Evolutionary conservation across 2,329 filamentous ascomycete genomes (phyloP), one percentile per base, ranked within the genome.

Genomic region (Amesomyces nigricolor): DNA sequence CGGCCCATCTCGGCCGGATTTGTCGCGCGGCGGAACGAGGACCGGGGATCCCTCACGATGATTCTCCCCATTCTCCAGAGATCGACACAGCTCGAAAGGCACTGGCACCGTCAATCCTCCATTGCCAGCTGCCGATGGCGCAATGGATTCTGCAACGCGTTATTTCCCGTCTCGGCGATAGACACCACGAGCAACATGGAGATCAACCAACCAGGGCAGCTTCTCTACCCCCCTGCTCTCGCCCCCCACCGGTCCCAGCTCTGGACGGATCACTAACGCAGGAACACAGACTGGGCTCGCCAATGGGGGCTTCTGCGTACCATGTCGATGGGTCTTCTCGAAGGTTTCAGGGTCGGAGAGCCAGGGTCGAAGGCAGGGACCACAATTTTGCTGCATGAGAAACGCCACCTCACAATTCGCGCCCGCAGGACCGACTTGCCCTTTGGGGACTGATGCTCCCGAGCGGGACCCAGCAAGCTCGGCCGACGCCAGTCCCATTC

Each of bases 301-400:
- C 61, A 63, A 63, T 63, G 53, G 61, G 61, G 29, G 44, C 16
- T 38, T 48, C 47, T 53, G 48, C 61, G 58, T 45, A 38, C 59
- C 60, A 54, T 62, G 61, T 51, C 48, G 42, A 57, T 57, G 58
- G 59, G 56, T 48, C 56, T 63, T 63, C 55, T 62, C 32, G 58
- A 60, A 63, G 57, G 58, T 58, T 61, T 61, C 58, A 57, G 50
- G 50, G 57, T 39, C 53, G 17, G 17, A 19, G 17, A 19, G 17
- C 17, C 17, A 19, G 17, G 17, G 17, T 19, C 17, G 17, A 19
- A 32, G 10, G 30, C 30, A 32, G 30, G 30, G 30, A 32, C 30
- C 7, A 7, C 58, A 51, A 17, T 51, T 47, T 46, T 40, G 37
- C 37, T 50, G 56, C 56, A 56, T 55, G 37, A 47, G 17, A 22